phyloP scores from a whole-genome alignment of 2,329 filamentous ascomycete genomes.

The Xylaria polymorpha region DNA sequence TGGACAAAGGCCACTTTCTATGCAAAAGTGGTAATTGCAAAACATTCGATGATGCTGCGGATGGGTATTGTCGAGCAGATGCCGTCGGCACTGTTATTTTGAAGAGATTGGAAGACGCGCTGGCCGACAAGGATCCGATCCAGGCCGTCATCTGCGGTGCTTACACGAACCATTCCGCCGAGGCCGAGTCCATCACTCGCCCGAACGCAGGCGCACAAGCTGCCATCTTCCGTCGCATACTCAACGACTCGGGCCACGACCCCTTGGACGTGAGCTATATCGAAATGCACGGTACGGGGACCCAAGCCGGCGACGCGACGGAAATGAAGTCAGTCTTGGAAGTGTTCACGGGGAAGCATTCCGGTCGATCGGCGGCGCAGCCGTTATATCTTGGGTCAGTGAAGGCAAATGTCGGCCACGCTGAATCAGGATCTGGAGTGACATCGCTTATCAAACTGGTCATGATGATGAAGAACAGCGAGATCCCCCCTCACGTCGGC shows the following conservation, averaged over 20 bases:
- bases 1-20: constrained; percentile 72
- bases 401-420: constrained; percentile 62
- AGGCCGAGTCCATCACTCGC: constrained; percentile 77
- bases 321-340: constrained; percentile 72
- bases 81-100: constrained; percentile 42
- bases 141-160: constrained; percentile 58
- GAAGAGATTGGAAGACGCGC: constrained; percentile 51
- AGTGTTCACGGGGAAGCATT: constrained; percentile 59
- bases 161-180: constrained; percentile 77
- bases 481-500: constrained; percentile 60
- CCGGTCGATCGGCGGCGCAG: constrained; percentile 36
- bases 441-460: constrained; percentile 41
- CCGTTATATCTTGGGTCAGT: constrained; percentile 59
- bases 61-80: constrained; percentile 57
- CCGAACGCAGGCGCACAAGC: constrained; percentile 69
- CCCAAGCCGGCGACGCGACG: constrained; percentile 73
- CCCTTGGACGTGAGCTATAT: constrained; percentile 64
- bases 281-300: constrained; percentile 78
- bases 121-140: constrained; percentile 59
- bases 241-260: neutral
- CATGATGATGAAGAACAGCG: constrained; percentile 43
- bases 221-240: neutral
- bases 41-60: constrained; percentile 56
- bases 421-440: constrained; percentile 54
- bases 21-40: constrained; percentile 60